Evolutionary conservation across 2,329 filamentous ascomycete species (phyloP), one percentile per base, ranked within the genome.

Genomic region (Didymellaceae sp.): DNA sequence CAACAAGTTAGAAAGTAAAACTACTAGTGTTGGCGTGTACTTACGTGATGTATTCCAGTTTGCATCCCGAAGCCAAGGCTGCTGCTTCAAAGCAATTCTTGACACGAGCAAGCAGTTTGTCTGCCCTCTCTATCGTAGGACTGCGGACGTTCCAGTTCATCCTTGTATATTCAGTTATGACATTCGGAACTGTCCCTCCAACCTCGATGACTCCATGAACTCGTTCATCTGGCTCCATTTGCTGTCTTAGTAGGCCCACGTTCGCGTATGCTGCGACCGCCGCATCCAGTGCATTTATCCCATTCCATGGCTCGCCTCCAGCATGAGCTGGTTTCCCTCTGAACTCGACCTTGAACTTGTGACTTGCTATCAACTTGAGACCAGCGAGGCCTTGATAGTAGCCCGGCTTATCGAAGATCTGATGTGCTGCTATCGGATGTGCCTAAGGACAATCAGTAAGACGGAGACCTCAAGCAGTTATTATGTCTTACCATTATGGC

Each of bases 111-210:
- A 57, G 50, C n/a, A 57, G 26, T 24, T 51, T 57, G 21, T 54
- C 45, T 8, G 54, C 54, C 30, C 63, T 54, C 6, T 58, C 63
- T 6, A 73, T 61, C 1, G 69, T 74, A 2, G 71, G 67, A 14
- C 67, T 70, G 10, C 75, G 65, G 4, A 77, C 71, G 31, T 74
- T 71, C 67, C 71, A 77, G 45, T 73, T 71, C 67, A 76, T 71
- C 24, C 70, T 58, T 5, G 73, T 70, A 46, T 74, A 72, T 14
- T 74, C 69, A 2, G 71, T 69, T 16, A 57, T 57, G 4, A 57
- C 50, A 25, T 57, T 57, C 3, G 50, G 49, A 4, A 53, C 49
- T 7, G 54, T 54, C 6, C 54, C 54, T 17, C 48, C 53, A 31
- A 20, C 42, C 25, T 56, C 53, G 2, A 58, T 54, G 2, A 62